Evolutionary conservation across 2,329 filamentous ascomycete genomes (phyloP).

Genomic region (Colletotrichum plurivorum): DNA sequence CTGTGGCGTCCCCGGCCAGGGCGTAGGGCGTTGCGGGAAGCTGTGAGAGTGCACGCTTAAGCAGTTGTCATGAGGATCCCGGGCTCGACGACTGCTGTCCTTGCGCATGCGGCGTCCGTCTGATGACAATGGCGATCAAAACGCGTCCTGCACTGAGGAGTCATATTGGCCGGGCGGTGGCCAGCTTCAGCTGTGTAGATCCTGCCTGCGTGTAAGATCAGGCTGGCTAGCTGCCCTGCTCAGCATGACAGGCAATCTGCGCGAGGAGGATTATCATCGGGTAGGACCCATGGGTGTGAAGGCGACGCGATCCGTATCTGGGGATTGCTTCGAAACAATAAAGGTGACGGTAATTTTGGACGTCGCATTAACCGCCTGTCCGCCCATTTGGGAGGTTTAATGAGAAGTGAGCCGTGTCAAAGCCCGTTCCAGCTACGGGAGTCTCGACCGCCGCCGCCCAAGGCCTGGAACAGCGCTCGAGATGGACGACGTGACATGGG

Average conservation of each 20-base stretch:
- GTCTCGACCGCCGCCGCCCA: conserved; percentile 22
- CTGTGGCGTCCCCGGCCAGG: conserved; percentile 9
- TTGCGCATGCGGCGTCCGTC: conserved; percentile 17
- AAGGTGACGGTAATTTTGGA: conserved; percentile 7
- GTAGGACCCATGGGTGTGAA: background rate
- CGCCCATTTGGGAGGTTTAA: background rate
- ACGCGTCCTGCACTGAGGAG: conserved; percentile 13
- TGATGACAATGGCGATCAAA: conserved; percentile 20
- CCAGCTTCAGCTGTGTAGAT: conserved; percentile 18
- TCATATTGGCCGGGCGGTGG: conserved; percentile 15
- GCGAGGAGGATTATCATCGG: background rate
- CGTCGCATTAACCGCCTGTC: conserved; percentile 21
- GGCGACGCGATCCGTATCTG: background rate
- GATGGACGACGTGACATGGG: conserved; percentile 18
- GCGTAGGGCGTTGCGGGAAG: background rate
- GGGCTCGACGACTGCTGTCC: conserved; percentile 2
- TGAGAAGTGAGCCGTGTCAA: conserved; percentile 37
- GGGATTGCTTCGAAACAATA: conserved; percentile 6
- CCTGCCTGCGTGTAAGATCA: conserved; percentile 8
- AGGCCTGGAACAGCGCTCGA: conserved; percentile 12
- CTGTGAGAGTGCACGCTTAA: background rate
- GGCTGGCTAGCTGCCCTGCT: background rate
- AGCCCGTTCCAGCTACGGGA: conserved; percentile 17
- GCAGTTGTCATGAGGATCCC: background rate
- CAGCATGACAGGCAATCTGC: conserved; percentile 6